Evolutionary conservation across 257 asterid genomes (phyloP).

Genomic region (Scutellaria barbata): DNA sequence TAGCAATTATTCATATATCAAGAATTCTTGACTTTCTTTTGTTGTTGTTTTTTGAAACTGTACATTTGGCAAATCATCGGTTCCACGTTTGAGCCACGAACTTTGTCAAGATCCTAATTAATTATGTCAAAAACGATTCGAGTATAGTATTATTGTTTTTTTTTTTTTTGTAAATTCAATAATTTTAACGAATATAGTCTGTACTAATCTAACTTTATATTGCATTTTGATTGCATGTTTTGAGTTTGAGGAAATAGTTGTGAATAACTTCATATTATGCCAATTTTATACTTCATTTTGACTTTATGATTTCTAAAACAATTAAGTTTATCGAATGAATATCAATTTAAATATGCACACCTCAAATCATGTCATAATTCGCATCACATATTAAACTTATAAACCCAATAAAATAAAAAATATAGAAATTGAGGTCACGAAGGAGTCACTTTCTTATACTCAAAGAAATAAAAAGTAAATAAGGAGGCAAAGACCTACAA

Average conservation of each 20-base stretch:
- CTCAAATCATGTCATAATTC: background rate
- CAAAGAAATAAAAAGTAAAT: constrained; percentile 31
- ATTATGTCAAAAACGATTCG: no score
- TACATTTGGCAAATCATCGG: no score
- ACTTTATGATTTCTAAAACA: no score
- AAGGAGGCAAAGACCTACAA: constrained; percentile 30
- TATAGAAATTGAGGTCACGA: background rate
- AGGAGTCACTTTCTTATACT: constrained; percentile 37
- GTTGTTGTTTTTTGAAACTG: no score
- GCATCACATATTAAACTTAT: background rate
- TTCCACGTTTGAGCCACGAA: no score
- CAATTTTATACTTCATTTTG: no score
- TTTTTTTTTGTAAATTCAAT: no score
- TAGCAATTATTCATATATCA: no score
- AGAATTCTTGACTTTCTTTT: no score
- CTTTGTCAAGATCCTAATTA: no score
- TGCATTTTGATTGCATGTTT: background rate
- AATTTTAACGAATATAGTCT: background rate
- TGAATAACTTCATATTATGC: no score
- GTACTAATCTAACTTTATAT: background rate
- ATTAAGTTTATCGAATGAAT: background rate
- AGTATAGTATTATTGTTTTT: no score
- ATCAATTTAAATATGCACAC: background rate
- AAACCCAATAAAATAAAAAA: background rate
- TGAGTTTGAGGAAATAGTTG: background rate